Conservation (phyloP, 2,329 filamentous ascomycete species). For the Claviceps spartinae region DNA sequence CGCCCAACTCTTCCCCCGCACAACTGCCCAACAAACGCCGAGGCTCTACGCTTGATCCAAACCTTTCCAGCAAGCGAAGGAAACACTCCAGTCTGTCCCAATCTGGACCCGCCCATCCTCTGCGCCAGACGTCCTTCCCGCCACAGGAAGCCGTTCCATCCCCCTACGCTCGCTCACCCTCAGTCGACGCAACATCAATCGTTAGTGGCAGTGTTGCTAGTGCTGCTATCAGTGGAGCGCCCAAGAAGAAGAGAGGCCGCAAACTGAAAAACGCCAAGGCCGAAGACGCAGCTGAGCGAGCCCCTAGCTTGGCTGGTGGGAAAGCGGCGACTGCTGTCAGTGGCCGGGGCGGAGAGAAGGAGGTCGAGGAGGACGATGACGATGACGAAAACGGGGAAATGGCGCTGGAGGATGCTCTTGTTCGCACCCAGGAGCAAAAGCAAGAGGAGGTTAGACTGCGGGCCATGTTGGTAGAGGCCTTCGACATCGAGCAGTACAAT, state of each 20-base stretch:
- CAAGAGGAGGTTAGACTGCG: slow-evolving; percentile 44
- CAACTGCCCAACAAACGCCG: slow-evolving; percentile 48
- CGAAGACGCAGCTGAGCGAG: slow-evolving; percentile 26
- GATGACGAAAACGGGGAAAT: slow-evolving; percentile 44
- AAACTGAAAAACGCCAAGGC: slow-evolving; percentile 45
- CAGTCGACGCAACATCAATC: slow-evolving; percentile 45
- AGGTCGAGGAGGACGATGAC: slow-evolving; percentile 42
- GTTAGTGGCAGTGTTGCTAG: slow-evolving; percentile 49
- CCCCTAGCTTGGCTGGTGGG: slow-evolving; percentile 29
- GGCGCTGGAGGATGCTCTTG: slow-evolving; percentile 43
- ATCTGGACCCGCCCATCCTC: slow-evolving; percentile 47
- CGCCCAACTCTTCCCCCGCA: slow-evolving; percentile 36
- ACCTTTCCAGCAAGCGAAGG: slow-evolving; percentile 47
- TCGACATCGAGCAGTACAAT: slow-evolving; percentile 53
- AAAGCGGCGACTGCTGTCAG: slow-evolving; percentile 29
- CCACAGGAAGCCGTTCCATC: slow-evolving; percentile 39
- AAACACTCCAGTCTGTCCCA: slow-evolving; percentile 54
- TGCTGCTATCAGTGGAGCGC: slow-evolving; percentile 22
- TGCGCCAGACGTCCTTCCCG: slow-evolving; percentile 71
- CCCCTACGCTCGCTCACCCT: slow-evolving; percentile 49
- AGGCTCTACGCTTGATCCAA: slow-evolving; percentile 37
- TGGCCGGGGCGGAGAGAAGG: slow-evolving; percentile 30
- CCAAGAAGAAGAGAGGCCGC: slow-evolving; percentile 47
- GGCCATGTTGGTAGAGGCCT: slow-evolving; percentile 49
- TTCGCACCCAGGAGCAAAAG: slow-evolving; percentile 53